These are phyloP conservation scores for Tardiomyces depauwii DNA, from an alignment of 1,139 yeast species.

Conservation along the genomic window DNA sequence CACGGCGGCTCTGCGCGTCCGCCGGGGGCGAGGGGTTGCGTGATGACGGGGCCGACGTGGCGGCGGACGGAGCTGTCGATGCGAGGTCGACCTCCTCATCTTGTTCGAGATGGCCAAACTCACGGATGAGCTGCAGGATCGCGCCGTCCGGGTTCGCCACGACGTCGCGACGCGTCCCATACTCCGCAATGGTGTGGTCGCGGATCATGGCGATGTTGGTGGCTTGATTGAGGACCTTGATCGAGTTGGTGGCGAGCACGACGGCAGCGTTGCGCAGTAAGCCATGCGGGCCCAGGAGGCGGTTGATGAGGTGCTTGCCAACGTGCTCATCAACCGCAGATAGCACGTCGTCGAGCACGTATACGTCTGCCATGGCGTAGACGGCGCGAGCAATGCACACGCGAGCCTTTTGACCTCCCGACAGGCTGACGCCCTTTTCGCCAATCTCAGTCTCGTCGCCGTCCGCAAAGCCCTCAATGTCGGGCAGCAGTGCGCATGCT, in stretches of 20 bases:
- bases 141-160: slow-evolving; percentile 11
- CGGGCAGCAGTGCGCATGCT: slow-evolving; percentile 67
- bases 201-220: slow-evolving; percentile 48
- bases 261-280: slow-evolving; percentile 58
- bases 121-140: slow-evolving; percentile 20
- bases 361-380: slow-evolving; percentile 72
- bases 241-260: slow-evolving; percentile 70
- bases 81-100: neutral
- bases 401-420: slow-evolving; percentile 90
- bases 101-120: slow-evolving; percentile 21
- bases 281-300: slow-evolving; percentile 56
- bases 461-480: slow-evolving; percentile 59
- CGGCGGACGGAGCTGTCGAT: too few relatives aligned
- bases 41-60: too few relatives aligned
- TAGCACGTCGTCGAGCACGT: slow-evolving; percentile 65
- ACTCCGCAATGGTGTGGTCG: slow-evolving; percentile 41
- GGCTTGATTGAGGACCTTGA: slow-evolving; percentile 62
- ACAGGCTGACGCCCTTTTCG: slow-evolving; percentile 76
- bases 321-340: slow-evolving; percentile 85
- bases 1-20: too few relatives aligned
- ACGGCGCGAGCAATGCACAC: slow-evolving; percentile 81
- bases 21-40: too few relatives aligned
- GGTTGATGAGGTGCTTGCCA: slow-evolving; percentile 48
- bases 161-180: slow-evolving; percentile 15
- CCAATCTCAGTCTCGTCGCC: slow-evolving; percentile 82